Percentiles rank a stretch among this genome's conserved stretches.
phyloP scores from a whole-genome alignment of 768 basidiomycete species.

The Lentinula sp. region DNA sequence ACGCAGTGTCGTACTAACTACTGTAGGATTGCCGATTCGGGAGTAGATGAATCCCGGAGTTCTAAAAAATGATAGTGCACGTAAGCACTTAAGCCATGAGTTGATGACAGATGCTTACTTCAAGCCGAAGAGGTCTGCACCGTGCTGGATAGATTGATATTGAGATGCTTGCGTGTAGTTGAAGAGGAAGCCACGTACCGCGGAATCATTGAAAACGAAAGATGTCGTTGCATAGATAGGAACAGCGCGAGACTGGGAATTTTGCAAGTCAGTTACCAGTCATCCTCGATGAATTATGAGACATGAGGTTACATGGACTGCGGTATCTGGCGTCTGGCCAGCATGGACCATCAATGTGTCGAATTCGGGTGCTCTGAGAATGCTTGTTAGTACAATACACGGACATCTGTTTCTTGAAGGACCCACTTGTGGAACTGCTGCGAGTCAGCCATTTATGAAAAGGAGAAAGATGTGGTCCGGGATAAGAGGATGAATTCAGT shows the following conservation, averaged over 20 bases:
- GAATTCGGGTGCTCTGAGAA: constrained; percentile 57
- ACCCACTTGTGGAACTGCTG: constrained; percentile 6
- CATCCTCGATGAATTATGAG: background rate
- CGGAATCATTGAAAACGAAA: constrained; percentile 68
- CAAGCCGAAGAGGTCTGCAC: constrained; percentile 64
- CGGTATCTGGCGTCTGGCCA: constrained; percentile 56
- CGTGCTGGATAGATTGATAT: constrained; percentile 40
- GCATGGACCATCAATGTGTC: constrained; percentile 80
- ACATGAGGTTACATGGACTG: constrained; percentile 36
- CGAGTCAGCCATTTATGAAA: background rate
- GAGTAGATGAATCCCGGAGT: constrained; percentile 59
- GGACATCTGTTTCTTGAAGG: background rate
- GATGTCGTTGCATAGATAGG: constrained; percentile 75
- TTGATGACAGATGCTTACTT: constrained; percentile 24
- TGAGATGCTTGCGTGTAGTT: background rate
- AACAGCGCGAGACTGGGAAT: constrained; percentile 50
- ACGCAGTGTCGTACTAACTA: constrained; percentile 24
- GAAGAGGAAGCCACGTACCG: constrained; percentile 29
- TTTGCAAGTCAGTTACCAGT: background rate
- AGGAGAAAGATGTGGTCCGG: background rate
- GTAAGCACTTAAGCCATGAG: background rate
- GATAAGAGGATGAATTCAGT: background rate
- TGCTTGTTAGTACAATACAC: background rate
- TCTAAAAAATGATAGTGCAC: constrained; percentile 18
- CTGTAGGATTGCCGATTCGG: constrained; percentile 64